These are phyloP conservation scores for Eucommia ulmoides DNA, from an alignment of 257 asterid species.

Conservation along the genomic window DNA sequence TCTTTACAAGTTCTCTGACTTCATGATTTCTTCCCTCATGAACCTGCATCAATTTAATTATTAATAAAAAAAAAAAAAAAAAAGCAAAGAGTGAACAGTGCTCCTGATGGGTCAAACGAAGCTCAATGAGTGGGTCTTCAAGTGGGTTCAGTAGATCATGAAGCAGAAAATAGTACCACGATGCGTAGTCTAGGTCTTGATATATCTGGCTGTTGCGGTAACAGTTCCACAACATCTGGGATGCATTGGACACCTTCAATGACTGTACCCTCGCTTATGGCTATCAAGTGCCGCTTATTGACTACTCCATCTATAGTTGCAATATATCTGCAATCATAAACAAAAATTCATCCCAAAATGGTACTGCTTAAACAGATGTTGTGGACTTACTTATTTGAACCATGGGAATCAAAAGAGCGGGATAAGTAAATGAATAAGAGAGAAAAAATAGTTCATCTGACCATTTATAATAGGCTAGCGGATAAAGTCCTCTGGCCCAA, in stretches of 20 bases:
- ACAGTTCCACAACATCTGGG: slow-evolving; percentile 80
- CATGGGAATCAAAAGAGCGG: too few relatives aligned
- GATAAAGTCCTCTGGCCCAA: not conserved
- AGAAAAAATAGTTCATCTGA: too few relatives aligned
- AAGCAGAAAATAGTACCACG: slow-evolving; percentile 45
- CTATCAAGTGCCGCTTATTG: slow-evolving; percentile 52
- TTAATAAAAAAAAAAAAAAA: slow-evolving; percentile 1
- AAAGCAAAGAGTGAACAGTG: not conserved
- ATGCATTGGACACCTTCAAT: slow-evolving; percentile 75
- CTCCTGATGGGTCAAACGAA: not conserved
- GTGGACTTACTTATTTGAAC: too few relatives aligned
- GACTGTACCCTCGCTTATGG: slow-evolving; percentile 76
- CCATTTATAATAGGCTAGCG: not conserved
- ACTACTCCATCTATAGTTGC: slow-evolving; percentile 68
- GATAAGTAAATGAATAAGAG: not conserved
- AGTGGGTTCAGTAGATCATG: not conserved
- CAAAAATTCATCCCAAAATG: too few relatives aligned
- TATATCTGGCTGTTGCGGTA: slow-evolving; percentile 74
- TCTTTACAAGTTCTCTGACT: slow-evolving; percentile 95
- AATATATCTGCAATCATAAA: slow-evolving; percentile 82
- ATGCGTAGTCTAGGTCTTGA: slow-evolving; percentile 74
- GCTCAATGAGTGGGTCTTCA: not conserved
- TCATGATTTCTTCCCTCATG: slow-evolving; percentile 98
- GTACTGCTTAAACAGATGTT: too few relatives aligned
- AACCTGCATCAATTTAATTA: slow-evolving; percentile 37